Evolutionary conservation across 2,329 filamentous ascomycete species (phyloP).

Genomic region (Ambrosiella cleistominuta): DNA sequence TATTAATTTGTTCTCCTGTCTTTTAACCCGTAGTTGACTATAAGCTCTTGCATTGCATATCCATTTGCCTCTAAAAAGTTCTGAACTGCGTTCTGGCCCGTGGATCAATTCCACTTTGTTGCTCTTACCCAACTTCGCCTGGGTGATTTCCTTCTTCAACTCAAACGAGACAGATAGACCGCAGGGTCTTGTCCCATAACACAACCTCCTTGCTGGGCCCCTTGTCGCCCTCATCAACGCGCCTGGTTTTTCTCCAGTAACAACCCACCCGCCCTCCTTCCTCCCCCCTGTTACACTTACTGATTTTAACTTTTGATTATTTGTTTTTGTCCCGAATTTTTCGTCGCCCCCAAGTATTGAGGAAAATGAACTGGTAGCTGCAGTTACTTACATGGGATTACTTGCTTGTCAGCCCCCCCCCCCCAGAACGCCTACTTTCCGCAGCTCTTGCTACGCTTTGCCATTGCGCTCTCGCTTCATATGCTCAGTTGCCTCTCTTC

Average conservation of each 20-base stretch:
- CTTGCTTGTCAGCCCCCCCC: neutral
- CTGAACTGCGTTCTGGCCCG: neutral
- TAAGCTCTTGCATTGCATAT: conserved; percentile 2
- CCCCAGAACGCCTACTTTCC: conserved; percentile 2
- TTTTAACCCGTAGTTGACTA: neutral
- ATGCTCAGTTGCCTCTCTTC: neutral
- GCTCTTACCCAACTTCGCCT: neutral
- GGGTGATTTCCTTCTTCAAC: neutral
- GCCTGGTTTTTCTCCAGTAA: neutral
- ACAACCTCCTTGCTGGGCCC: conserved; percentile 9
- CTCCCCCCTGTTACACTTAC: neutral
- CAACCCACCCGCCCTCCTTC: neutral
- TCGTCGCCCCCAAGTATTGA: neutral
- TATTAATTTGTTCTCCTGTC: neutral
- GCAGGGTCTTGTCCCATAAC: neutral
- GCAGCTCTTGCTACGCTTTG: conserved; percentile 3
- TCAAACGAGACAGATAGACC: neutral
- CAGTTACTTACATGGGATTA: neutral
- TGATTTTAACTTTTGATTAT: neutral
- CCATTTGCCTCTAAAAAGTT: neutral
- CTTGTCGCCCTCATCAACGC: conserved; percentile 4
- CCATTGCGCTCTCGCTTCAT: conserved; percentile 13
- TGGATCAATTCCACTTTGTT: neutral
- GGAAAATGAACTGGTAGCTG: neutral
- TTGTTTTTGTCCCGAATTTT: conserved; percentile 1